Evolutionary conservation across 139 green algal species (phyloP), one percentile per base, ranked within the genome.

Genomic region (Auxenochlorella pyrenoidosa): DNA sequence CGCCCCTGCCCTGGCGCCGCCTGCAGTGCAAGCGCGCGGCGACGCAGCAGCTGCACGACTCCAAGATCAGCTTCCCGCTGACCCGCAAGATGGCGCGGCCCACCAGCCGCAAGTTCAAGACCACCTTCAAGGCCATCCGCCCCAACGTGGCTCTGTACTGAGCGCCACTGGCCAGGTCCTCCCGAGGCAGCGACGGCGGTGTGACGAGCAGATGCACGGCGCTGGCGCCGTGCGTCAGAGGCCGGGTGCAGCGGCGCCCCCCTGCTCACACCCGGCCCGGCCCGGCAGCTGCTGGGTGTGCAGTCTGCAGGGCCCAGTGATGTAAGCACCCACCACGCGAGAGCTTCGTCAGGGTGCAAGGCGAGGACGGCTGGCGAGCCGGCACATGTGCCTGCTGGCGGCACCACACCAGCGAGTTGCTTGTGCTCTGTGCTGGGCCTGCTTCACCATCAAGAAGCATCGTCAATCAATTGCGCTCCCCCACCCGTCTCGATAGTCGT

Each of bases 11-110:
- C 44, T 32, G n/a, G n/a, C 24, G 34, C 77, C n/a, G 12, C n/a
- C 34, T 30, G 63, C 80, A 95, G 66, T 97, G 93, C 95, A 99
- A 99, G 94, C 96, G 97, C 75, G 92, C 93, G 88, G 97, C 97
- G 92, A 95, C 93, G 60, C 94, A 93, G 83, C 97, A 99, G 96
- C 99, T 99, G 96, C 95, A 98, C 81, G 94, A 98, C 92, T 94
- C 93, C 87, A 98, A 98, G 91, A 98, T 98, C 92, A 94, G 92
- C 85, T 99, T 99, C 96, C 97, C 97, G 68, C 76, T 98, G 72
- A 95, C 95, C 24, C 91, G 89, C 89, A 97, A 93, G 89, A 90
- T 94, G 76, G 86, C 87, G 80, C 87, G 90, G 89, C 85, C 94
- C 36, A 89, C 86, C 54, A 87, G 71, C 71, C 93, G 93, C 79